Evolutionary conservation across 2,329 filamentous ascomycete species (phyloP).

Genomic region (Sporothrix inflata): DNA sequence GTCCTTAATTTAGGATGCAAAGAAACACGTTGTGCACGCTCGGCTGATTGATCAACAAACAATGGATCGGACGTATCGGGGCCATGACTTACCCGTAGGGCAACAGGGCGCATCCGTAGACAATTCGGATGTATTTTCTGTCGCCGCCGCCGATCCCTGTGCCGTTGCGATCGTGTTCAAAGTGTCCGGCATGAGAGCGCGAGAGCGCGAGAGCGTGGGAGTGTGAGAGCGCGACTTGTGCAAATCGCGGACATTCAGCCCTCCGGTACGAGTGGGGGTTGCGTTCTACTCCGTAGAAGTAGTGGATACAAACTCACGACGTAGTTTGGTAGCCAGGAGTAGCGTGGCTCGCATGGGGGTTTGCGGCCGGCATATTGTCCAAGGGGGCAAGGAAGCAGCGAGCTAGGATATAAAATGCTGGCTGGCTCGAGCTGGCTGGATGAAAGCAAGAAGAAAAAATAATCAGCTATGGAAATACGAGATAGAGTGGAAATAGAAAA

Average conservation of each 20-base stretch:
- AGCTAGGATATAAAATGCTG: background rate
- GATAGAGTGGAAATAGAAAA: background rate
- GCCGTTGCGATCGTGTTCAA: background rate
- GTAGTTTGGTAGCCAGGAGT: no score
- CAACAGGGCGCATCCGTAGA: background rate
- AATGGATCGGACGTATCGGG: background rate
- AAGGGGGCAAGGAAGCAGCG: background rate
- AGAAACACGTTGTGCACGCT: background rate
- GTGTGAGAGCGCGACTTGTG: background rate
- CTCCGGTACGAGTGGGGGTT: background rate
- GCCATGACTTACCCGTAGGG: background rate
- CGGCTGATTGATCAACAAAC: background rate
- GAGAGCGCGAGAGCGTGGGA: no score
- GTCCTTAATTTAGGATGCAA: background rate
- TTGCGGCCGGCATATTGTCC: background rate
- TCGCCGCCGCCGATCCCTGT: background rate
- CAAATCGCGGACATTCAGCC: background rate
- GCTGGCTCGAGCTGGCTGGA: background rate
- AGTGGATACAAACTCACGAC: background rate
- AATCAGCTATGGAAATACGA: background rate
- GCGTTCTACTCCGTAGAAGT: no score
- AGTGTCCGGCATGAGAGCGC: no score
- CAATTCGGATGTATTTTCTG: background rate
- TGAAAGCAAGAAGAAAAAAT: background rate
- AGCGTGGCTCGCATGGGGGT: background rate